Percentiles rank a stretch among this genome's conserved stretches.
Conservation (phyloP, 805 yeast species). For the Nakazawaea ishiwadae region DNA sequence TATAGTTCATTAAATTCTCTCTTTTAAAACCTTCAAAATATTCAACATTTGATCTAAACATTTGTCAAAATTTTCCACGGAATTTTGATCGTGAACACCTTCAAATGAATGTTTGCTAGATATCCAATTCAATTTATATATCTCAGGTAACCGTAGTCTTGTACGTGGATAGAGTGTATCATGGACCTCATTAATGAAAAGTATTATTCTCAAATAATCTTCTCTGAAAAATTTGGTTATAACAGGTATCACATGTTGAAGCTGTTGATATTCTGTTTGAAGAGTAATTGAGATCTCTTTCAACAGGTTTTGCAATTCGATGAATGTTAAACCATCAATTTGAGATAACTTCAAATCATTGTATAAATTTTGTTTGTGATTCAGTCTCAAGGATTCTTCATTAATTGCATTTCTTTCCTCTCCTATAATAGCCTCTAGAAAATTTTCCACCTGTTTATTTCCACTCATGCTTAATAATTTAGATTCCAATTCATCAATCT, state of each 20-base stretch:
- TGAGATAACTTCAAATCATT: not conserved
- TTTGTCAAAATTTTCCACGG: conserved; percentile 2
- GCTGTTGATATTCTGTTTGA: not conserved
- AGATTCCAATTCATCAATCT: not conserved
- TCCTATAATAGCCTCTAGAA: conserved; percentile 5
- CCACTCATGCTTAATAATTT: not conserved
- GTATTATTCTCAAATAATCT: conserved; percentile 9
- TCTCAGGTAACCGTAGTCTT: conserved; percentile 3
- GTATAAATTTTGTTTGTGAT: conserved; percentile 2
- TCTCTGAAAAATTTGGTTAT: conserved; percentile 8
- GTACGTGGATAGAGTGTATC: not conserved
- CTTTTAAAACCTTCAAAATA: not conserved
- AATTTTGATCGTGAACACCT: not conserved
- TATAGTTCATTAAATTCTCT: no score
- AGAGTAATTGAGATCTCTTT: conserved; percentile 4
- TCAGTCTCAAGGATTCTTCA: not conserved
- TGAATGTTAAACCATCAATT: conserved; percentile 4
- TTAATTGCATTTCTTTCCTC: not conserved
- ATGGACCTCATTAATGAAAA: conserved; percentile 5
- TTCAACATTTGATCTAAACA: conserved; percentile 6
- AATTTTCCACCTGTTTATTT: not conserved
- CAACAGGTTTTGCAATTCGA: conserved; percentile 8
- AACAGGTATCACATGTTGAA: not conserved
- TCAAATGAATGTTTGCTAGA: not conserved
- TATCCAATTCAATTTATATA: conserved; percentile 10